A percentile compares a stretch with the other conserved stretches of the same genome.
Conservation (phyloP, 768 basidiomycete species). For the Termitomyces sp. region DNA sequence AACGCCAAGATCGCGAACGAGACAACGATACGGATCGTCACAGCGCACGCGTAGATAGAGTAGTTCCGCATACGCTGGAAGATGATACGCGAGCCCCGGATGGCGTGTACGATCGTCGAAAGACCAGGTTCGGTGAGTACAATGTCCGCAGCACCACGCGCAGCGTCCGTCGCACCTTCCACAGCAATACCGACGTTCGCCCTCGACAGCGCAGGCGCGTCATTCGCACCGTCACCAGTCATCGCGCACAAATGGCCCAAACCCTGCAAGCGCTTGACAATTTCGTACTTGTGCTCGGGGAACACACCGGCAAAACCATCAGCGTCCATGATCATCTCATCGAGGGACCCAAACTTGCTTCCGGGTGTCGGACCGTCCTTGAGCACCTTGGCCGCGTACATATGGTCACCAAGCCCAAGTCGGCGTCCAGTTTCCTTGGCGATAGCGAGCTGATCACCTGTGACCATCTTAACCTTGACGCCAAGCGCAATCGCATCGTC, state of each 20-base stretch:
- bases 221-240: slow-evolving; percentile 99
- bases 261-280: slow-evolving; percentile 96
- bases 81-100: slow-evolving; percentile 96
- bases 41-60: slow-evolving; percentile 93
- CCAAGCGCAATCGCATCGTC: slow-evolving; percentile 95
- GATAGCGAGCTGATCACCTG: slow-evolving; percentile 99
- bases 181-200: slow-evolving; percentile 99
- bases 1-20: slow-evolving; percentile 96
- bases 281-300: slow-evolving; percentile 99
- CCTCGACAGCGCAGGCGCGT: slow-evolving; percentile 95
- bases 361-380: slow-evolving; percentile 93
- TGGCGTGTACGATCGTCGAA: slow-evolving; percentile 98
- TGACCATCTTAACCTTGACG: slow-evolving; percentile 99
- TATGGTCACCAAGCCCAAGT: slow-evolving; percentile 97
- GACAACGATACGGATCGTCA: slow-evolving; percentile 98
- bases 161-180: slow-evolving; percentile 98
- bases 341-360: slow-evolving; percentile 77
- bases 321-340: slow-evolving; percentile 99
- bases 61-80: slow-evolving; percentile 99
- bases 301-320: slow-evolving; percentile 99
- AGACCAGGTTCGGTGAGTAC: slow-evolving; percentile 98
- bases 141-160: slow-evolving; percentile 97
- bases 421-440: slow-evolving; percentile 99
- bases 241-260: slow-evolving; percentile 96
- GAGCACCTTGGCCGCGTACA: slow-evolving; percentile 99